Evolutionary conservation across 106 monocot genomes (phyloP).

Genomic region (Allium fistulosum): DNA sequence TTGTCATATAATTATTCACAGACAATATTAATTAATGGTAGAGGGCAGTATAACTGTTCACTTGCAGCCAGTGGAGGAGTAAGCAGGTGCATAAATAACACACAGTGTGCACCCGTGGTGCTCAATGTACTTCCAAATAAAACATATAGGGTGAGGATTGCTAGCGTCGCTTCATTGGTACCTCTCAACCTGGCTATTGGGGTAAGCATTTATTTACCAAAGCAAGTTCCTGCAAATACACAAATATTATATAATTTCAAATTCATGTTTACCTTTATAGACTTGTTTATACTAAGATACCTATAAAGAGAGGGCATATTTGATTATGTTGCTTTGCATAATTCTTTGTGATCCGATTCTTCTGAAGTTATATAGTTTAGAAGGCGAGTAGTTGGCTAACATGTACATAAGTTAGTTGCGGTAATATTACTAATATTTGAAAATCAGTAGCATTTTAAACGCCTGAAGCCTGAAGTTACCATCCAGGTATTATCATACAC

Average conservation of each 20-base stretch:
- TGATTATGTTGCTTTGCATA: no score
- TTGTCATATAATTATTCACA: background rate
- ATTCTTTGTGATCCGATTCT: no score
- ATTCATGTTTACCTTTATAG: background rate
- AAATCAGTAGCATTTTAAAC: no score
- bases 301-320: no score
- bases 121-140: conserved; percentile 55
- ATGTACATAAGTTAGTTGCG: no score
- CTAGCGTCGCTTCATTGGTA: conserved; percentile 62
- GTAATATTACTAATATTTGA: no score
- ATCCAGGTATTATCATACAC: no score
- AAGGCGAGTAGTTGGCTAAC: no score
- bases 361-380: no score
- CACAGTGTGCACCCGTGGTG: conserved; percentile 39
- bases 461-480: no score
- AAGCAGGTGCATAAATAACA: conserved; percentile 21
- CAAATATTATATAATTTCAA: background rate
- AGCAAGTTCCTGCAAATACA: background rate
- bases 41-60: conserved; percentile 73
- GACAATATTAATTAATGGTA: conserved; percentile 65
- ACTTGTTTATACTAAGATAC: background rate
- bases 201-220: conserved; percentile 27
- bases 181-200: conserved; percentile 77
- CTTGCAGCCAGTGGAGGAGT: conserved; percentile 21
- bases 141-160: conserved; percentile 68